These are phyloP conservation scores for Chytridium lagenaria DNA, from an alignment of 371 early-diverging fungal species.

Conservation along the genomic window DNA sequence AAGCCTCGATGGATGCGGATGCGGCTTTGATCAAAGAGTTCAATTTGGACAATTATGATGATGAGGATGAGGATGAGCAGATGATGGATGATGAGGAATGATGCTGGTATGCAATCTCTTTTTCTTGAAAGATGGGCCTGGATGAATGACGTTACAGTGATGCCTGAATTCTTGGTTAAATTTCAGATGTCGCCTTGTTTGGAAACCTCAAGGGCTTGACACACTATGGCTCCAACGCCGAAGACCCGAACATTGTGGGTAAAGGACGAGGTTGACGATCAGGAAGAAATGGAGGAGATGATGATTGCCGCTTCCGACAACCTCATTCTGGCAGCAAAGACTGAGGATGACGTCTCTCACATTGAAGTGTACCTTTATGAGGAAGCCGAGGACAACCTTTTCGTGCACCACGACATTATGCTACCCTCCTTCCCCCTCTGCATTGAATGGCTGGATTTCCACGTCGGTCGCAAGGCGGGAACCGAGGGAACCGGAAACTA, in stretches of 20 bases:
- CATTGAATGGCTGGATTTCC: constrained; percentile 83
- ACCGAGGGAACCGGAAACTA: constrained; percentile 68
- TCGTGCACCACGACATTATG: constrained; percentile 97
- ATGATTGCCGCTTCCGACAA: constrained; percentile 81
- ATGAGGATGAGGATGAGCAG: constrained; percentile 32
- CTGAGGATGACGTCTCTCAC: constrained; percentile 94
- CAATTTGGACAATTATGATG: constrained; percentile 43
- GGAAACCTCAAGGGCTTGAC: constrained; percentile 67
- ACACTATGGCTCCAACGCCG: constrained; percentile 73
- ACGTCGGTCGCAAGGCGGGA: constrained; percentile 67
- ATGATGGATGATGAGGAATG: constrained; percentile 24
- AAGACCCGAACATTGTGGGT: constrained; percentile 85
- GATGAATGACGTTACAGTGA: not conserved
- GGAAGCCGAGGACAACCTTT: constrained; percentile 83
- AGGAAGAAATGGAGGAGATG: constrained; percentile 82
- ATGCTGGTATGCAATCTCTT: constrained; percentile 8
- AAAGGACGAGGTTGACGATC: constrained; percentile 66
- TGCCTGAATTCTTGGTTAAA: not conserved
- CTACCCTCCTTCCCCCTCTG: constrained; percentile 96
- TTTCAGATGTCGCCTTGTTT: constrained; percentile 43
- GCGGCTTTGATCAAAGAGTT: constrained; percentile 33
- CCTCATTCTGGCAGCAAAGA: constrained; percentile 87
- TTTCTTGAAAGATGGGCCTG: not conserved
- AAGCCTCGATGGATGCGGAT: constrained; percentile 21
- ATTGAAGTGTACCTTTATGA: constrained; percentile 89